Conservation (phyloP, 768 basidiomycete genomes). For the Collybia sp. region DNA sequence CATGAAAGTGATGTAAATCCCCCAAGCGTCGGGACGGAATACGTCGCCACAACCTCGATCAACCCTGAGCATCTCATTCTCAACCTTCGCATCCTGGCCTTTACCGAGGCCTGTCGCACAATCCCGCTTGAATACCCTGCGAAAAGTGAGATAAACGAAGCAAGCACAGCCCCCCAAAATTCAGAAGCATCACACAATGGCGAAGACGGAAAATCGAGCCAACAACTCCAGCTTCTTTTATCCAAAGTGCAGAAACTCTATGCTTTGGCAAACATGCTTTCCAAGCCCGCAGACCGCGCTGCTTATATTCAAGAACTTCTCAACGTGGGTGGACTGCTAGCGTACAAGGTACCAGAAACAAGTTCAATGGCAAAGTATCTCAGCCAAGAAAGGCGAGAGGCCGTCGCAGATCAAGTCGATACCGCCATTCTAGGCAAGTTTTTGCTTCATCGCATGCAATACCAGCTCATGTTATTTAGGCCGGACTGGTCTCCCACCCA, state of each 20-base stretch:
- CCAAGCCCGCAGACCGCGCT: constrained; percentile 47
- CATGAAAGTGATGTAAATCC: constrained; percentile 5
- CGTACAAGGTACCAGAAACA: constrained; percentile 76
- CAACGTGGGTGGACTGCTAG: constrained; percentile 73
- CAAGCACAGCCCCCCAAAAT: not conserved
- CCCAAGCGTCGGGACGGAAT: constrained; percentile 35
- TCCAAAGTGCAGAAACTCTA: constrained; percentile 64
- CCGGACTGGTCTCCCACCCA: constrained; percentile 40
- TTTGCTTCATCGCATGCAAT: not conserved
- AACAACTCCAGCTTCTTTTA: constrained; percentile 41
- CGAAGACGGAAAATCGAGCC: constrained; percentile 21
- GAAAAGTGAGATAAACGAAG: constrained; percentile 5
- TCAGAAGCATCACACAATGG: not conserved
- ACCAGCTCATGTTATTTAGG: constrained; percentile 28
- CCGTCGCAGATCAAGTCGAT: constrained; percentile 85
- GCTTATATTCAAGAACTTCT: constrained; percentile 67
- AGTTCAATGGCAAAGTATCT: constrained; percentile 77
- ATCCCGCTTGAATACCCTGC: constrained; percentile 44
- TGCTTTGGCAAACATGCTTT: constrained; percentile 52
- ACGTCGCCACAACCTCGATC: constrained; percentile 56
- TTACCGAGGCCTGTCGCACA: constrained; percentile 82
- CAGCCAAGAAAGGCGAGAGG: constrained; percentile 69
- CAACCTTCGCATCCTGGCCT: constrained; percentile 83
- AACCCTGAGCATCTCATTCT: constrained; percentile 73
- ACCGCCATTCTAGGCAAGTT: constrained; percentile 77